Conservation (phyloP, 805 yeast species). For the Tanozyma kutaoensis region DNA sequence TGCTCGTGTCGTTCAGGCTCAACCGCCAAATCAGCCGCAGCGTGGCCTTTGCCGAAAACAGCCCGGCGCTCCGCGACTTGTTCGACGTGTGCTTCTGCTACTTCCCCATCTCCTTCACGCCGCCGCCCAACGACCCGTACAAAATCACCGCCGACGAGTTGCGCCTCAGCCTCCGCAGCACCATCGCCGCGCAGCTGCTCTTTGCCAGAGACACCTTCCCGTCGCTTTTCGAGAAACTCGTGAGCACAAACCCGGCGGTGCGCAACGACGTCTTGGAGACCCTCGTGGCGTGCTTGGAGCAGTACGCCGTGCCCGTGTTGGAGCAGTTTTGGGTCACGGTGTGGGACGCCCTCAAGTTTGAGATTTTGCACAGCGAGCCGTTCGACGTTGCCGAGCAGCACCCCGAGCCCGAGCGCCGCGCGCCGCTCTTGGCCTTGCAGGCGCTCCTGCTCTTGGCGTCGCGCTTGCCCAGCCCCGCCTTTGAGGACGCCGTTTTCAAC, state of each 20-base stretch:
- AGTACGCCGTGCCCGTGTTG: conserved; percentile 36
- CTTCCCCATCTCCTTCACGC: conserved; percentile 90
- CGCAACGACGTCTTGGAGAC: conserved; percentile 65
- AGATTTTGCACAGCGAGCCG: conserved; percentile 66
- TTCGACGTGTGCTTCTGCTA: conserved; percentile 90
- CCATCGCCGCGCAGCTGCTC: conserved; percentile 45
- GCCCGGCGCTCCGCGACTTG: conserved; percentile 37
- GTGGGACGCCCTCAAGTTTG: conserved; percentile 85
- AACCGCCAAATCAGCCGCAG: conserved; percentile 31
- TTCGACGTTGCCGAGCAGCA: conserved; percentile 6
- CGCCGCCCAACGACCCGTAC: conserved; percentile 84
- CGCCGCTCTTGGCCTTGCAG: too few species aligned
- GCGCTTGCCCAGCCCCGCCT: too few species aligned
- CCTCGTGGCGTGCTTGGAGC: conserved; percentile 38
- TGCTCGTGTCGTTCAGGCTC: conserved; percentile 54
- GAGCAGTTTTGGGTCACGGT: conserved; percentile 54
- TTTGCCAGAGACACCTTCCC: conserved; percentile 69
- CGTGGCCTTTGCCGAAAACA: conserved; percentile 14
- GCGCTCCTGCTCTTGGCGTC: too few species aligned
- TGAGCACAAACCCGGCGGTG: conserved; percentile 61
- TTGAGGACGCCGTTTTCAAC: conserved; percentile 4
- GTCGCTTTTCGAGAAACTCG: conserved; percentile 63
- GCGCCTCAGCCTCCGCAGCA: conserved; percentile 44
- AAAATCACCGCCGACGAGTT: conserved; percentile 65
- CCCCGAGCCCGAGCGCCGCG: too few species aligned